Conservation (phyloP, 306 rosid genomes). For the Cicer cuneatum region DNA sequence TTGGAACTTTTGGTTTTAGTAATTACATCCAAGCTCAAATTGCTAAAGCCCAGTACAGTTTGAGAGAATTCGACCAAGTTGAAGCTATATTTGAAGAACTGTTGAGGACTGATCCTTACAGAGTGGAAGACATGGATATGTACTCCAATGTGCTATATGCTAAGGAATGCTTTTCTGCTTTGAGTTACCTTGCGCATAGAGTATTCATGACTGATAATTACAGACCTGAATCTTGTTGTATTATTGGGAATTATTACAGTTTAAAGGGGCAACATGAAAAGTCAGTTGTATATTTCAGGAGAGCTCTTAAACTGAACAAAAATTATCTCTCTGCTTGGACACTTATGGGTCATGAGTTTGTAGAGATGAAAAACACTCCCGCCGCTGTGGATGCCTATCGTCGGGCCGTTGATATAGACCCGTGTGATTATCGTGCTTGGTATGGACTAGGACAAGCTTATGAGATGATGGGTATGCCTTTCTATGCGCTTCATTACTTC, state of each 20-base stretch:
- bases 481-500: slow-evolving; percentile 95
- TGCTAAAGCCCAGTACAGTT: slow-evolving; percentile 89
- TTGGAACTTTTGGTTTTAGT: slow-evolving; percentile 76
- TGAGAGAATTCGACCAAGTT: slow-evolving; percentile 91
- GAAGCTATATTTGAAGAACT: slow-evolving; percentile 96
- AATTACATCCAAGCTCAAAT: slow-evolving; percentile 94
- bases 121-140: slow-evolving; percentile 99
- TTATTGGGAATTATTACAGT: slow-evolving; percentile 95
- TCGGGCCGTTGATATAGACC: slow-evolving; percentile 86
- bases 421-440: slow-evolving; percentile 97
- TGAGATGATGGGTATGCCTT: slow-evolving; percentile 98
- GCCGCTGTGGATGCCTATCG: slow-evolving; percentile 99
- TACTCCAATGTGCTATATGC: slow-evolving; percentile 97
- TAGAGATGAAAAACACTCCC: slow-evolving; percentile 98
- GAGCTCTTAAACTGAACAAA: slow-evolving; percentile 95
- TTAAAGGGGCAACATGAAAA: slow-evolving; percentile 96
- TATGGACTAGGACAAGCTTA: slow-evolving; percentile 98
- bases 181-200: slow-evolving; percentile 97
- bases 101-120: slow-evolving; percentile 89
- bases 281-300: slow-evolving; percentile 85
- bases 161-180: slow-evolving; percentile 80
- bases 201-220: slow-evolving; percentile 92
- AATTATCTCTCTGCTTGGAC: slow-evolving; percentile 98
- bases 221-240: slow-evolving; percentile 98
- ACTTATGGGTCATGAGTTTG: slow-evolving; percentile 97